phyloP scores from a whole-genome alignment of 1,284 basidiomycete genomes.

The Fomitopsis pinicola region DNA sequence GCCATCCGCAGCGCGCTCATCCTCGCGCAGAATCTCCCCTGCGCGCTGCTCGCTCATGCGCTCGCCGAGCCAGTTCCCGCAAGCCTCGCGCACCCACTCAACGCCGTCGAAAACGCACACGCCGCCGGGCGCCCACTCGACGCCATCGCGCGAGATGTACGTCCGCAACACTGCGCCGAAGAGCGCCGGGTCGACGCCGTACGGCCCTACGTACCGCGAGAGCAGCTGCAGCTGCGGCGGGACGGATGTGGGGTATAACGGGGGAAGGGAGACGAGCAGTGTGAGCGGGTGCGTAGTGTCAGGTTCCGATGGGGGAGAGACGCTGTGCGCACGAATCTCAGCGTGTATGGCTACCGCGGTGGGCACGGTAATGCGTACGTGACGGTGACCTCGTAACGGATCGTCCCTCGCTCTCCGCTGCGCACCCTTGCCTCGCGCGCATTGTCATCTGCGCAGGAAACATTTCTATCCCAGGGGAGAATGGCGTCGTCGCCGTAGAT shows the following conservation, averaged over 20 bases:
- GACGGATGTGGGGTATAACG: constrained; percentile 64
- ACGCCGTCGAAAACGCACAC: constrained; percentile 89
- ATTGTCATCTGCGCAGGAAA: constrained; percentile 15
- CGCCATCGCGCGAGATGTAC: constrained; percentile 73
- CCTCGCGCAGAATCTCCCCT: constrained; percentile 56
- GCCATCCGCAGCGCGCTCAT: constrained; percentile 30
- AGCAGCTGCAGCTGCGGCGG: constrained; percentile 84
- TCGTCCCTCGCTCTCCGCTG: constrained; percentile 25
- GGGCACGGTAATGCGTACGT: constrained; percentile 29
- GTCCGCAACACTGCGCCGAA: constrained; percentile 80
- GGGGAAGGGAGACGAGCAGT: constrained; percentile 76
- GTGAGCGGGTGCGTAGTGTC: constrained; percentile 23
- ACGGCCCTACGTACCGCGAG: constrained; percentile 82
- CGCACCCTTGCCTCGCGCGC: constrained; percentile 3
- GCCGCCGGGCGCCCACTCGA: constrained; percentile 69
- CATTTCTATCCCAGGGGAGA: constrained; percentile 43
- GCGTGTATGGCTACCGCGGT: background rate
- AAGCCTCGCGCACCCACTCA: constrained; percentile 69
- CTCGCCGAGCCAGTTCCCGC: constrained; percentile 67
- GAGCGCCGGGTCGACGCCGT: constrained; percentile 63
- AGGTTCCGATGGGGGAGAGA: constrained; percentile 4
- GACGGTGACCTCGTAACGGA: constrained; percentile 64
- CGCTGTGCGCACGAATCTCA: constrained; percentile 6
- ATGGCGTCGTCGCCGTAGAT: constrained; percentile 78
- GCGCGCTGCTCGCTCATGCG: constrained; percentile 52